Evolutionary conservation across 2,329 filamentous ascomycete species (phyloP), one percentile per base, ranked within the genome.

Genomic region (Aspergillus niger): DNA sequence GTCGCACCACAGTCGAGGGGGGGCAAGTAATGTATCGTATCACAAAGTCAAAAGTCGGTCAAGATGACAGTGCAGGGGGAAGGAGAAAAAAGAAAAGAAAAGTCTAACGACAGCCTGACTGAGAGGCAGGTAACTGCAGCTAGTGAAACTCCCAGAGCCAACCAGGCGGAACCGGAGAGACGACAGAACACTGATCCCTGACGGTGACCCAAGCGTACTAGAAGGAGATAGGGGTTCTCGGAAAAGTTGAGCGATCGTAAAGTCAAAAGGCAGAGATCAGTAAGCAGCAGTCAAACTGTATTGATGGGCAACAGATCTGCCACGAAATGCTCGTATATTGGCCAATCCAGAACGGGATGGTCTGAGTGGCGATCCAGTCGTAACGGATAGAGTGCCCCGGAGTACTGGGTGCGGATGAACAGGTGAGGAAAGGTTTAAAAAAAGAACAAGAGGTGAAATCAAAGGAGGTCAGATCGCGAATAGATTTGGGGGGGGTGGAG

Each of bases 1-100:
- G 71, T 72, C 64, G 65, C 65, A 74, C 71, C 63, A 65, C 71
- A 66, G 70, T 71, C 67, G 66, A 66, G 63, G 67, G 65, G 63
- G 65, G 32, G 10, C 11, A 36, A 63, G 67, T 61, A 70, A 71
- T 70, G 67, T 63, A 67, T 65, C 62, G 73, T 75, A 72, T 73
- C 69, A 73, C 67, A 66, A 64, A 65, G 58, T 60, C 69, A 74
- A 75, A 74, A 70, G 73, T 74, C 72, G 73, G 72, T 74, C 72
- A 74, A 65, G 69, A 65, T 67, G 64, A 67, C 58, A 61, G 63
- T 67, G 63, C 63, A 66, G 62, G 55, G 56, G 59, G 32, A 36
- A 36, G 32, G 32, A 36, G 11, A 15, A 62, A 63, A 62, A 63
- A 62, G 54, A 63, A 67, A 63, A 64, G 62, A 63, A 64, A 63